A percentile compares a stretch with the other conserved stretches of the same genome.
These are phyloP conservation scores for Mucor velutinosus DNA, from an alignment of 371 early-diverging fungal species.

Conservation along the genomic window DNA sequence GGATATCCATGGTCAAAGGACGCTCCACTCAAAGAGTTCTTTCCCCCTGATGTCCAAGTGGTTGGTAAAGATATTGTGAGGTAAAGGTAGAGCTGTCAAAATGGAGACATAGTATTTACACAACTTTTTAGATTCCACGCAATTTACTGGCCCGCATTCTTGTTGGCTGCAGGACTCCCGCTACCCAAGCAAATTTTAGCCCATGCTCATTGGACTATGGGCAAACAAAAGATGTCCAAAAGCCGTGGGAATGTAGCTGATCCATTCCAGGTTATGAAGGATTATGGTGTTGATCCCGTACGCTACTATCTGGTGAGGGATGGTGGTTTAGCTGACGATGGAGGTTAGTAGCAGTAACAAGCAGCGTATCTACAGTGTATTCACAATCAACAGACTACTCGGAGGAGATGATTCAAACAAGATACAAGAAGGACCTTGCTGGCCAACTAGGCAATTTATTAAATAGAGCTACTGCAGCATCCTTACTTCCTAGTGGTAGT, in stretches of 20 bases:
- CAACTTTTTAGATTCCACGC: conserved; percentile 94
- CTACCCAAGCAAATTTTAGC: conserved; percentile 82
- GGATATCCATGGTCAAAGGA: conserved; percentile 75
- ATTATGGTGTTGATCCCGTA: conserved; percentile 84
- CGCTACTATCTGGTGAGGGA: conserved; percentile 91
- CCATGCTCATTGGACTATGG: conserved; percentile 95
- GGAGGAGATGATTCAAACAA: conserved; percentile 57
- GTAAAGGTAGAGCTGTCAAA: conserved; percentile 22
- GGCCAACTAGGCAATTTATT: conserved; percentile 90
- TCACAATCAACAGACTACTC: conserved; percentile 71
- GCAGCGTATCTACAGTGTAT: neutral
- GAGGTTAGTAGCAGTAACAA: conserved; percentile 42
- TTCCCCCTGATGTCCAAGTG: conserved; percentile 84
- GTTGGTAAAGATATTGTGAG: conserved; percentile 96
- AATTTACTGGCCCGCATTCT: conserved; percentile 94
- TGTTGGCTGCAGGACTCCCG: conserved; percentile 84
- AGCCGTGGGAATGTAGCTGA: conserved; percentile 90
- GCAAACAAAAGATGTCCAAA: conserved; percentile 92
- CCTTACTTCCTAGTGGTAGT: conserved; percentile 56
- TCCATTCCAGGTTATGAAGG: conserved; percentile 70
- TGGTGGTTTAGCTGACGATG: conserved; percentile 86
- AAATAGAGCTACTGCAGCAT: conserved; percentile 60
- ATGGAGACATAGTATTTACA: no score
- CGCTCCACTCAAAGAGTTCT: conserved; percentile 36
- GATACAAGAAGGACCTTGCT: conserved; percentile 81